Evolutionary conservation across 2,329 filamentous ascomycete species (phyloP).

Genomic region (Hymenoscyphus scutula): DNA sequence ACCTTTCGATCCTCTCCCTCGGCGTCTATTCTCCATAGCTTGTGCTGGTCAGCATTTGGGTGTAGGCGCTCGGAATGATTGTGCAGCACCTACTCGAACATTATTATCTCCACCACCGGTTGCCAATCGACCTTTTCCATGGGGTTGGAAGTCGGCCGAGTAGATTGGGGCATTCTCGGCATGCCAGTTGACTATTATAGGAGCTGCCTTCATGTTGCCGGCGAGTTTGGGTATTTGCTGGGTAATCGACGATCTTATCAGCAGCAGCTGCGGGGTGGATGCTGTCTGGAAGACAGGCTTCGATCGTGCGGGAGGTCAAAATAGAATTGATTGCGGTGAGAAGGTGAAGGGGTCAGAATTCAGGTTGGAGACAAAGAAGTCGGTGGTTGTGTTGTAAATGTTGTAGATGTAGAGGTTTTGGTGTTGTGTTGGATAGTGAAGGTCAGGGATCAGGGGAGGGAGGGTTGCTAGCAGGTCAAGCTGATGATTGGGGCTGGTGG

Average conservation of each 20-base stretch:
- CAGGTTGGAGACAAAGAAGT: not conserved
- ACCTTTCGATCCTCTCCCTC: constrained; percentile 85
- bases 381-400: not conserved
- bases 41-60: constrained; percentile 36
- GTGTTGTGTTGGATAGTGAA: too few species aligned
- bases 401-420: too few species aligned
- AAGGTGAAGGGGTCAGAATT: not conserved
- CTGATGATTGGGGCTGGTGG: too few species aligned
- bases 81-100: constrained; percentile 74
- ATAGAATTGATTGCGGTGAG: not conserved
- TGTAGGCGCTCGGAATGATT: not conserved
- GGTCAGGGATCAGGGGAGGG: too few species aligned
- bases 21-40: constrained; percentile 89
- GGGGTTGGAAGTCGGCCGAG: constrained; percentile 92
- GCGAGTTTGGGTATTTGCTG: not conserved
- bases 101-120: constrained; percentile 96
- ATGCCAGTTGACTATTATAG: constrained; percentile 98
- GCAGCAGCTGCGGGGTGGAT: constrained; percentile 9
- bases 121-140: constrained; percentile 86
- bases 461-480: too few species aligned
- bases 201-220: constrained; percentile 81
- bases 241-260: not conserved
- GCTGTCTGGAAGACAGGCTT: not conserved
- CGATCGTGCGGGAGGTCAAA: not conserved
- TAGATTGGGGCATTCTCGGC: constrained; percentile 96